Evolutionary conservation across 257 asterid species (phyloP).

Genomic region (Nicotiana paniculata): DNA sequence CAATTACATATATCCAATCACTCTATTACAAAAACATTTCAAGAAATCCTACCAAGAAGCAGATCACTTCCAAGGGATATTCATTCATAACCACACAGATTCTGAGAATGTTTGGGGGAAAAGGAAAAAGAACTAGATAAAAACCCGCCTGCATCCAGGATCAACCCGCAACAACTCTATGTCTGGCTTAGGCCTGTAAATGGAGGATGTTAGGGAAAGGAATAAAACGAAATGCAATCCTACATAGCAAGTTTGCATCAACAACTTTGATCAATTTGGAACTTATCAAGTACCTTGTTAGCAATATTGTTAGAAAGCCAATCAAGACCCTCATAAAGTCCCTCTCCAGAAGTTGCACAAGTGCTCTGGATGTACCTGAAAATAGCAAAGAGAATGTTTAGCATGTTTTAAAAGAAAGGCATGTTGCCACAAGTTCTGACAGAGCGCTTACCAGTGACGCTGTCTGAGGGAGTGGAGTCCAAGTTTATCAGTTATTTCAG

Average conservation of each 20-base stretch:
- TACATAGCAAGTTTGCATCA: background rate
- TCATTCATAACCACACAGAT: conserved; percentile 1
- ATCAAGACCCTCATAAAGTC: background rate
- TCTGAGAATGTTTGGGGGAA: background rate
- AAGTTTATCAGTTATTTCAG: conserved; percentile 89
- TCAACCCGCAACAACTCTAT: background rate
- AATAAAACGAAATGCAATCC: background rate
- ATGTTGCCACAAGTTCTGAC: background rate
- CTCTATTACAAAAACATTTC: background rate
- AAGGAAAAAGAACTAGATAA: background rate
- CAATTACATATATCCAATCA: background rate
- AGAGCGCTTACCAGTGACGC: conserved; percentile 61
- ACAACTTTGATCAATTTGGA: background rate
- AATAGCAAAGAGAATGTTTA: background rate
- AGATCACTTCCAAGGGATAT: background rate
- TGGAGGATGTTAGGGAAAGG: background rate
- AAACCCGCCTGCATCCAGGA: conserved; percentile 6
- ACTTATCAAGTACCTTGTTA: background rate
- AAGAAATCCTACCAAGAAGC: background rate
- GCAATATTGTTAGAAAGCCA: background rate
- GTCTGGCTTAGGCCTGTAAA: background rate
- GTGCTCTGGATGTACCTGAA: conserved; percentile 1
- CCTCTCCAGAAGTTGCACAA: conserved; percentile 7
- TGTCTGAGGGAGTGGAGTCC: conserved; percentile 88
- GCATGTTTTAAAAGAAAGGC: background rate